A percentile compares a stretch with the other conserved stretches of the same genome.
phyloP scores from a whole-genome alignment of 305 asterid species.

The Coffea humblotiana region DNA sequence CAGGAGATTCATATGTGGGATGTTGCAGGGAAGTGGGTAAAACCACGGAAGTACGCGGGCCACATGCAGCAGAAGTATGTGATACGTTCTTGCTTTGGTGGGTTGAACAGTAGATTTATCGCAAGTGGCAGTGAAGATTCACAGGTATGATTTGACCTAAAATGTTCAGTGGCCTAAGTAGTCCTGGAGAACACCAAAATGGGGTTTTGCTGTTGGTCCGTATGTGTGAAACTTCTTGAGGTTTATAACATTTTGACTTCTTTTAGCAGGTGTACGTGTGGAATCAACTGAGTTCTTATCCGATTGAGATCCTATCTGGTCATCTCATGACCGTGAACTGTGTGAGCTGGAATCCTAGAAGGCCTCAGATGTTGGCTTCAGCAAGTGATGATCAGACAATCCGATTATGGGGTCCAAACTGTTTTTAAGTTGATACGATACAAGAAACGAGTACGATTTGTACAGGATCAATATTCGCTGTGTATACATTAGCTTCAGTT shows the following conservation, averaged over 20 bases:
- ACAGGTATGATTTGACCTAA: conserved; percentile 46
- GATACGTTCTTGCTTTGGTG: conserved; percentile 95
- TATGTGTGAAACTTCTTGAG: neutral
- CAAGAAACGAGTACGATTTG: conserved; percentile 12
- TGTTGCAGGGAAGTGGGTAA: conserved; percentile 45
- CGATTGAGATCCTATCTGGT: conserved; percentile 75
- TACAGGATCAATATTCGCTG: neutral
- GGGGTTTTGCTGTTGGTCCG: neutral
- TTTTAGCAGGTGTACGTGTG: conserved; percentile 74
- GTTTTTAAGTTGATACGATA: conserved; percentile 22
- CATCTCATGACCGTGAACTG: conserved; percentile 81
- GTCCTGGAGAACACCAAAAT: neutral
- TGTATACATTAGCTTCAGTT: conserved; percentile 5
- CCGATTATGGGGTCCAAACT: conserved; percentile 87
- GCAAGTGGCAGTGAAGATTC: conserved; percentile 98
- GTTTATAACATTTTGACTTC: neutral
- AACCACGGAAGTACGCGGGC: conserved; percentile 65
- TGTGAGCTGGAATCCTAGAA: conserved; percentile 86
- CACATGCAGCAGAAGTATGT: conserved; percentile 81
- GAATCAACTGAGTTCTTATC: conserved; percentile 54
- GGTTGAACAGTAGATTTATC: conserved; percentile 63
- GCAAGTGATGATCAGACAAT: conserved; percentile 90
- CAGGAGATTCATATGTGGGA: conserved; percentile 97
- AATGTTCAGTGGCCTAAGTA: neutral
- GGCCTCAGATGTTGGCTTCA: conserved; percentile 77